A percentile compares a stretch with the other conserved stretches of the same genome.
These are phyloP conservation scores for Hemileccinum impolitum DNA, from an alignment of 768 basidiomycete genomes.

Conservation along the genomic window DNA sequence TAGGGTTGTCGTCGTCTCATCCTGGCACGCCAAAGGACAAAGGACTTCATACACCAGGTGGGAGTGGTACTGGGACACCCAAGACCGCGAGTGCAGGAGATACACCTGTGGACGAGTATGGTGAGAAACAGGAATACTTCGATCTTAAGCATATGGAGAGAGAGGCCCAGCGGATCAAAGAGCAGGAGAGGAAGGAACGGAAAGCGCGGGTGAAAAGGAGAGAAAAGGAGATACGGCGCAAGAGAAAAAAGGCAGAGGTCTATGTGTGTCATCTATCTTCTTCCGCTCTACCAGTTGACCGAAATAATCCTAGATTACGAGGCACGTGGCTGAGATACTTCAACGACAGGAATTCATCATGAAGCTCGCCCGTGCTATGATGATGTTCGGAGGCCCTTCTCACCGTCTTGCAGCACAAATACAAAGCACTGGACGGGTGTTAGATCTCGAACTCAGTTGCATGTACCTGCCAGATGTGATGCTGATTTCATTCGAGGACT, in stretches of 20 bases:
- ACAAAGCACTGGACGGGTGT: conserved; percentile 70
- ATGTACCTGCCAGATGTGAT: conserved; percentile 75
- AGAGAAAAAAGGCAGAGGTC: conserved; percentile 71
- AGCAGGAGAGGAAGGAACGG: conserved; percentile 30
- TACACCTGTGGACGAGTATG: conserved; percentile 18
- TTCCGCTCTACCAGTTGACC: not conserved
- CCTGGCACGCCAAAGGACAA: conserved; percentile 9
- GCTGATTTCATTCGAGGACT: conserved; percentile 81
- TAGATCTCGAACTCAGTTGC: conserved; percentile 71
- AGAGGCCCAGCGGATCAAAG: conserved; percentile 18
- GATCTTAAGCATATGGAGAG: conserved; percentile 29
- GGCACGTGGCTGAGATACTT: conserved; percentile 79
- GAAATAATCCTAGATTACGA: conserved; percentile 56
- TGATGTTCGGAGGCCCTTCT: conserved; percentile 85
- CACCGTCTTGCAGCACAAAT: conserved; percentile 83
- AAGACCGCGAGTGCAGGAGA: conserved; percentile 13
- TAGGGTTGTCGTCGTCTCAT: conserved; percentile 8
- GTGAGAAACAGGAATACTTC: conserved; percentile 28
- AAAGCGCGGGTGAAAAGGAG: conserved; percentile 33
- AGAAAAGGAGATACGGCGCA: conserved; percentile 42
- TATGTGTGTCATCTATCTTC: conserved; percentile 49
- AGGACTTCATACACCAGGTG: conserved; percentile 9
- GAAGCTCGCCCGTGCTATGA: conserved; percentile 81
- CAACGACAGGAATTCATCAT: conserved; percentile 81
- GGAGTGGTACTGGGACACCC: conserved; percentile 18